A percentile compares a stretch with the other conserved stretches of the same genome.
Evolutionary conservation across 192 early-diverging fungal species (phyloP).

Genomic region (Gryganskiella cystojenkinii): DNA sequence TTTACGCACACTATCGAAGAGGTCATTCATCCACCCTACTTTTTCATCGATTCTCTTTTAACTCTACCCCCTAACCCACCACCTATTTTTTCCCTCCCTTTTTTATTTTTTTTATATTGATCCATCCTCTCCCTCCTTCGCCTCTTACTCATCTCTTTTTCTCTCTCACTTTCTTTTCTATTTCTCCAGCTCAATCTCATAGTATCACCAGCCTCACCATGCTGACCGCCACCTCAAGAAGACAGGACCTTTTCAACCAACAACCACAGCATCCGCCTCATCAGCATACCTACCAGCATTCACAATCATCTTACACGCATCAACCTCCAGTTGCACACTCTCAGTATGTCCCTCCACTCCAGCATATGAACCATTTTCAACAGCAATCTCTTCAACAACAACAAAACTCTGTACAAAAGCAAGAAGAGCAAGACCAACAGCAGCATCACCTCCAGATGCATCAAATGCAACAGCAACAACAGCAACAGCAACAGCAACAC

Average conservation of each 20-base stretch:
- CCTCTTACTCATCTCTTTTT: background rate
- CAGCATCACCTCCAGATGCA: conserved; percentile 11
- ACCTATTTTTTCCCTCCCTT: background rate
- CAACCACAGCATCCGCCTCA: conserved; percentile 29
- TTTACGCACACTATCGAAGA: too few species aligned
- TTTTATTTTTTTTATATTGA: background rate
- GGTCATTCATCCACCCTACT: too few species aligned
- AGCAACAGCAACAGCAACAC: conserved; percentile 15
- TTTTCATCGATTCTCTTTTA: too few species aligned
- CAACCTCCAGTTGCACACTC: background rate
- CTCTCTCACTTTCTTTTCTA: too few species aligned
- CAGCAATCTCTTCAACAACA: conserved; percentile 15
- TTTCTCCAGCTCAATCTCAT: too few species aligned
- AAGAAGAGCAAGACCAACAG: conserved; percentile 14
- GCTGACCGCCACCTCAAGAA: conserved; percentile 48
- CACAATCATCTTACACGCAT: conserved; percentile 9
- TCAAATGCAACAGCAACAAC: conserved; percentile 30
- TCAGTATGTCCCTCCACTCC: conserved; percentile 11
- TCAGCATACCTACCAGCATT: conserved; percentile 3
- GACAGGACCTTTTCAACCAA: conserved; percentile 33
- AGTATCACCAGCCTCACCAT: conserved; percentile 26
- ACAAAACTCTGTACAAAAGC: conserved; percentile 8
- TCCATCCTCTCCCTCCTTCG: background rate
- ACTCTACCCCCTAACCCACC: background rate
- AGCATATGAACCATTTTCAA: conserved; percentile 6